Conservation (phyloP, 345 rosid species). For the Noccaea caerulescens region DNA sequence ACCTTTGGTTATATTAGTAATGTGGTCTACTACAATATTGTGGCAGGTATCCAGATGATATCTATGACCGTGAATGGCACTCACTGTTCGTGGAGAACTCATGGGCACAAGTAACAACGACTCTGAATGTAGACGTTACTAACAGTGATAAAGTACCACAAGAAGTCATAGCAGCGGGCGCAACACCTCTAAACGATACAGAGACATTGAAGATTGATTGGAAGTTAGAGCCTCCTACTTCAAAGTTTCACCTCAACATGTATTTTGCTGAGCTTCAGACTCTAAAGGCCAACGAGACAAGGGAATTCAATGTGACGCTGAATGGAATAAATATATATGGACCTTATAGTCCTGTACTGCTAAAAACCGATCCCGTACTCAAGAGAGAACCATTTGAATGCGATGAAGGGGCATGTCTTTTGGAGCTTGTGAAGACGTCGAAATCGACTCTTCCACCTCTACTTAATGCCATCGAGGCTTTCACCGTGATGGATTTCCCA, state of each 20-base stretch:
- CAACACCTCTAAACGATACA: neutral
- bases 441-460: constrained; percentile 58
- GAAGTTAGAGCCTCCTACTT: neutral
- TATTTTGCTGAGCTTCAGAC: constrained; percentile 55
- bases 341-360: constrained; percentile 43
- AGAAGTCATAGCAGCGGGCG: constrained; percentile 16
- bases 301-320: constrained; percentile 46
- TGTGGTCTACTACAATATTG: constrained; percentile 10
- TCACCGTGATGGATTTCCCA: constrained; percentile 31
- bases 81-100: neutral
- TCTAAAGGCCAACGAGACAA: constrained; percentile 48
- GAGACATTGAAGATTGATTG: constrained; percentile 24
- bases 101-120: constrained; percentile 35
- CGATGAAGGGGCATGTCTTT: constrained; percentile 28
- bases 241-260: constrained; percentile 34
- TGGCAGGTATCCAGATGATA: constrained; percentile 38
- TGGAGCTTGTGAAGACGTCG: constrained; percentile 36
- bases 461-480: constrained; percentile 48
- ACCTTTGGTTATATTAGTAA: neutral
- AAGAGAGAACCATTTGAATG: constrained; percentile 33
- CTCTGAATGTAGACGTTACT: neutral
- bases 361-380: constrained; percentile 24
- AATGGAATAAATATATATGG: constrained; percentile 46
- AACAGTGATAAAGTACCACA: constrained; percentile 11
- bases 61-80: constrained; percentile 37